Percentiles rank a stretch among this genome's conserved stretches.
Evolutionary conservation across 305 asterid species (phyloP).

Genomic region (Fraxinus latifolia): DNA sequence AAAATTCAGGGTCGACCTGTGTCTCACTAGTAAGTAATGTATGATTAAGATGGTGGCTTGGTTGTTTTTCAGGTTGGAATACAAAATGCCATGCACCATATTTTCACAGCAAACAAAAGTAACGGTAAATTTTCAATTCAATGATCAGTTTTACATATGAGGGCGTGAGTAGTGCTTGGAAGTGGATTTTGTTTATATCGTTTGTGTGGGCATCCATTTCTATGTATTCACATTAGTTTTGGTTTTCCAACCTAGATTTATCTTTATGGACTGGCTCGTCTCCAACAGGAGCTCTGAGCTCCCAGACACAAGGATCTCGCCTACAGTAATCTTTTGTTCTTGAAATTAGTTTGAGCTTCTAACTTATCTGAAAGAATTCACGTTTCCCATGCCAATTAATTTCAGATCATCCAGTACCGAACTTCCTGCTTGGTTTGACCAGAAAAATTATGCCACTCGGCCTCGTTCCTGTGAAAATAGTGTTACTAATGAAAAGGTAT

Average conservation of each 20-base stretch:
- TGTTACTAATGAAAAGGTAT: constrained; percentile 40
- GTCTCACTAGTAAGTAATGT: neutral
- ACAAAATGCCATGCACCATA: constrained; percentile 26
- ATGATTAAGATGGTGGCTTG: constrained; percentile 9
- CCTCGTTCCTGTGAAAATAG: constrained; percentile 24
- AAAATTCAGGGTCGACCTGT: constrained; percentile 8
- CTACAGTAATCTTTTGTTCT: constrained; percentile 30
- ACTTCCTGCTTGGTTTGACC: constrained; percentile 38
- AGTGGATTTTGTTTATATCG: neutral
- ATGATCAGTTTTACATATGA: constrained; percentile 1
- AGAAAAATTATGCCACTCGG: constrained; percentile 26
- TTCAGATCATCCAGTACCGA: constrained; percentile 32
- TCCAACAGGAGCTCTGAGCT: constrained; percentile 26
- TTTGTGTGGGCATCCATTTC: neutral
- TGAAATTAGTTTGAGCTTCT: neutral
- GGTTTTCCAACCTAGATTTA: constrained; percentile 38
- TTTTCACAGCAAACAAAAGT: constrained; percentile 27
- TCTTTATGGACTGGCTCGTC: constrained; percentile 32
- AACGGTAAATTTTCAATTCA: constrained; percentile 32
- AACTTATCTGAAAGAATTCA: neutral
- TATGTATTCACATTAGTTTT: constrained; percentile 12
- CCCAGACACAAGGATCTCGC: constrained; percentile 33
- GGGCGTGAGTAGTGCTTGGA: neutral
- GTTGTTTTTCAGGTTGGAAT: constrained; percentile 37
- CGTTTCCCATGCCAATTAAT: constrained; percentile 23